phyloP scores from a whole-genome alignment of 78 protist genomes.

The Chrysochromulina parva region DNA sequence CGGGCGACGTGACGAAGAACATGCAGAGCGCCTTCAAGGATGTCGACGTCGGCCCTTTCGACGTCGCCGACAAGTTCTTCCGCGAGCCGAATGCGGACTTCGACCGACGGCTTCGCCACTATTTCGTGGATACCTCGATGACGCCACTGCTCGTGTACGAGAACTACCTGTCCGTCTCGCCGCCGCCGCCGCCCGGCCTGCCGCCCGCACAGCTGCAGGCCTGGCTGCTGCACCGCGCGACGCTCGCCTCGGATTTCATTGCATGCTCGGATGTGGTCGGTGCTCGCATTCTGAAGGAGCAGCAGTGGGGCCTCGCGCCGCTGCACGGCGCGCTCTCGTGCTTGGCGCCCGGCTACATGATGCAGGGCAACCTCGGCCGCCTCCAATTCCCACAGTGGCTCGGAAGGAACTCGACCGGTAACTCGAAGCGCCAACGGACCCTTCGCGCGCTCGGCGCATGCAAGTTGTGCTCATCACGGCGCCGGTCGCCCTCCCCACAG shows the following conservation, averaged over 20 bases:
- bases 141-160: slow-evolving; percentile 40
- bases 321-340: slow-evolving; percentile 1
- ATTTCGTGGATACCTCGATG: slow-evolving; percentile 8
- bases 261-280: slow-evolving; percentile 44
- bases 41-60: background rate
- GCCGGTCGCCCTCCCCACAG: too few species aligned
- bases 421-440: slow-evolving; percentile 37
- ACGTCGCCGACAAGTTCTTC: background rate
- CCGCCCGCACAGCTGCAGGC: background rate
- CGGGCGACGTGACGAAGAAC: background rate
- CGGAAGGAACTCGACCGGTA: slow-evolving; percentile 52
- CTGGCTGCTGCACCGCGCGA: background rate
- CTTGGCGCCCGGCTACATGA: background rate
- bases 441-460: background rate
- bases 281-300: background rate
- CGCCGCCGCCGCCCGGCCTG: background rate
- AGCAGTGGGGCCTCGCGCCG: slow-evolving; percentile 41
- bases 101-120: slow-evolving; percentile 2
- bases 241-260: slow-evolving; percentile 41
- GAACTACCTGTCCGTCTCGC: slow-evolving; percentile 1
- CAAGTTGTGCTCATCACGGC: background rate
- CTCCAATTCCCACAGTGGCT: background rate
- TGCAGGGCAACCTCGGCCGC: background rate
- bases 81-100: background rate
- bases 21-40: background rate